Conservation (phyloP, 805 yeast genomes). For the Yarrowia osloensis region DNA sequence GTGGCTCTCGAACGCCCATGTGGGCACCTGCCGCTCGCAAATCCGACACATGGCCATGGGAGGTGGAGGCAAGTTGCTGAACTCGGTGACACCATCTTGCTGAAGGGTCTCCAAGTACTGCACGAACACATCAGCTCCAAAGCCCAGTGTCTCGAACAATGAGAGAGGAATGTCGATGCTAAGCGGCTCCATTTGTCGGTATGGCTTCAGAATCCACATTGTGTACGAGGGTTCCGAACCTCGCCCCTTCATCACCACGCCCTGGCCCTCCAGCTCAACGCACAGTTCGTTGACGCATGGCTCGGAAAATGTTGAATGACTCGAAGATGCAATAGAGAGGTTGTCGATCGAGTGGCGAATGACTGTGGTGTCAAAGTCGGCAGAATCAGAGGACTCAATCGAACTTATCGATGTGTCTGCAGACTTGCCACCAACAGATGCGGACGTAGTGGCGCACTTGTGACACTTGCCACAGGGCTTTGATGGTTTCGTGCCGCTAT, state of each 20-base stretch:
- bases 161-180: constrained; percentile 69
- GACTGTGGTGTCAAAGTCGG: constrained; percentile 11
- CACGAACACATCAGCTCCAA: constrained; percentile 83
- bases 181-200: constrained; percentile 59
- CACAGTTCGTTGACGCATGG: constrained; percentile 39
- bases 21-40: constrained; percentile 87
- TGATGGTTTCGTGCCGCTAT: not conserved
- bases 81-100: constrained; percentile 64
- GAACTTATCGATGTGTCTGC: constrained; percentile 15
- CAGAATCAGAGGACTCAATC: not conserved
- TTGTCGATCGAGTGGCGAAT: constrained; percentile 20
- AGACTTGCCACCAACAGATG: not conserved
- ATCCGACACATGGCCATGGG: constrained; percentile 82
- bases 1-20: constrained; percentile 95
- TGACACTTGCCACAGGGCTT: not conserved
- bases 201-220: constrained; percentile 91
- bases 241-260: constrained; percentile 72
- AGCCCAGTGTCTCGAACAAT: constrained; percentile 76
- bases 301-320: constrained; percentile 3
- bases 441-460: not conserved
- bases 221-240: constrained; percentile 70
- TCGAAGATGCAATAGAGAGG: not conserved
- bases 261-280: constrained; percentile 85
- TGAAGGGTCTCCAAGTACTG: constrained; percentile 67
- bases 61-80: constrained; percentile 65